These are phyloP conservation scores for Fusarium torulosum DNA, from an alignment of 2,329 filamentous ascomycete species.

Conservation along the genomic window DNA sequence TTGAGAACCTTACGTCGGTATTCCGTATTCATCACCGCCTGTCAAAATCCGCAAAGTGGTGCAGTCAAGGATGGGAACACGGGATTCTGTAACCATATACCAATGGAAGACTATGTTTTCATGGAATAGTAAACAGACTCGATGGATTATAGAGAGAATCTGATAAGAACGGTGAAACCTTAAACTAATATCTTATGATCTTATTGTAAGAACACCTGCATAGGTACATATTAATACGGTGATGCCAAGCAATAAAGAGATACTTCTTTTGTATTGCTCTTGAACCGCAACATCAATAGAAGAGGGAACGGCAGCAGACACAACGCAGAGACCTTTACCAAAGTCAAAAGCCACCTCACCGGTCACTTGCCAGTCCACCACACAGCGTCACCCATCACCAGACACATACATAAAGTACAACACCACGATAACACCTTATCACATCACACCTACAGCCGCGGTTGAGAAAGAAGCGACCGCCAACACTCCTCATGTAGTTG, in stretches of 20 bases:
- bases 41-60: constrained; percentile 13
- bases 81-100: neutral
- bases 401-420: constrained; percentile 21
- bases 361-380: constrained; percentile 17
- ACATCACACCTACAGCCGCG: constrained; percentile 34
- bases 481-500: constrained; percentile 42
- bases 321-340: constrained; percentile 11
- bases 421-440: constrained; percentile 24
- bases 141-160: neutral
- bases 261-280: neutral
- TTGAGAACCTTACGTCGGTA: constrained; percentile 25
- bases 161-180: neutral
- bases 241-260: neutral
- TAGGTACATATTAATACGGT: neutral
- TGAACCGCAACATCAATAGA: neutral
- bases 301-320: constrained; percentile 1
- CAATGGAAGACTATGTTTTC: neutral
- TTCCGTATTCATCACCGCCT: constrained; percentile 25
- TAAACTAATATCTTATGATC: neutral
- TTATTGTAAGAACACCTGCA: neutral
- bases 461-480: constrained; percentile 16
- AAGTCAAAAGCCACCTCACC: constrained; percentile 24
- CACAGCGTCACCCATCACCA: constrained; percentile 25
- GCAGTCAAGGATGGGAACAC: constrained; percentile 2
- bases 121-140: neutral